phyloP scores from a whole-genome alignment of 2,329 filamentous ascomycete species.

The Nigrospora oryzae region DNA sequence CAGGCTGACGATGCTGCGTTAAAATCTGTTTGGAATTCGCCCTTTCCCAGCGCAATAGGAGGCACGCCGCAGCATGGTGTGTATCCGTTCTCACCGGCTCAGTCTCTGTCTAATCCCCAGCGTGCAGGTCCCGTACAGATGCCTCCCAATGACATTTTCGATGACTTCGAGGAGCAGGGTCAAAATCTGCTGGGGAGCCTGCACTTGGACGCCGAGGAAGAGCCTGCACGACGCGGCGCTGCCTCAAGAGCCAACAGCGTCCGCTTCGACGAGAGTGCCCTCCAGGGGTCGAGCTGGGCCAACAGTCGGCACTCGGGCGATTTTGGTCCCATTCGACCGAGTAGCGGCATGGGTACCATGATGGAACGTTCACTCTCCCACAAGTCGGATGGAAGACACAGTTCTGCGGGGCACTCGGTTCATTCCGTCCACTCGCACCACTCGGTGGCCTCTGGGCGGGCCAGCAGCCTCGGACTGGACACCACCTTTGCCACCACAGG shows the following conservation, averaged over 20 bases:
- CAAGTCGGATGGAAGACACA: constrained; percentile 91
- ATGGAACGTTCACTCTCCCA: constrained; percentile 88
- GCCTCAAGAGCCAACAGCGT: constrained; percentile 94
- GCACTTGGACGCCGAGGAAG: constrained; percentile 80
- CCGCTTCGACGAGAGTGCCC: constrained; percentile 90
- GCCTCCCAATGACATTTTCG: constrained; percentile 76
- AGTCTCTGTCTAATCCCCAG: constrained; percentile 10
- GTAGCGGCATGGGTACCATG: constrained; percentile 74
- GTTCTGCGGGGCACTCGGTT: constrained; percentile 79
- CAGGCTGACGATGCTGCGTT: constrained; percentile 59
- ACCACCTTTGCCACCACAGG: constrained; percentile 56
- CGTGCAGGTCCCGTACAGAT: constrained; percentile 67
- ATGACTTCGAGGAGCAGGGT: constrained; percentile 81
- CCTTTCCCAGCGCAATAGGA: constrained; percentile 78
- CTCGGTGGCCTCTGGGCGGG: constrained; percentile 69
- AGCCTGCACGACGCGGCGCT: constrained; percentile 74
- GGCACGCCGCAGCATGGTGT: constrained; percentile 82
- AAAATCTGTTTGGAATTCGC: constrained; percentile 89
- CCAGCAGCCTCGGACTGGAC: constrained; percentile 82
- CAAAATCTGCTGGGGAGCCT: constrained; percentile 73
- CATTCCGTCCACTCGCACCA: constrained; percentile 54
- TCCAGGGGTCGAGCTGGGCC: constrained; percentile 79
- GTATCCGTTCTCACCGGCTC: constrained; percentile 16
- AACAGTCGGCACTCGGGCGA: constrained; percentile 77
- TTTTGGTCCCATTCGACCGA: constrained; percentile 66